Base-by-base conservation (phyloP, 352 stramenopile species). In the Globisporangium mamillatum region DNA sequence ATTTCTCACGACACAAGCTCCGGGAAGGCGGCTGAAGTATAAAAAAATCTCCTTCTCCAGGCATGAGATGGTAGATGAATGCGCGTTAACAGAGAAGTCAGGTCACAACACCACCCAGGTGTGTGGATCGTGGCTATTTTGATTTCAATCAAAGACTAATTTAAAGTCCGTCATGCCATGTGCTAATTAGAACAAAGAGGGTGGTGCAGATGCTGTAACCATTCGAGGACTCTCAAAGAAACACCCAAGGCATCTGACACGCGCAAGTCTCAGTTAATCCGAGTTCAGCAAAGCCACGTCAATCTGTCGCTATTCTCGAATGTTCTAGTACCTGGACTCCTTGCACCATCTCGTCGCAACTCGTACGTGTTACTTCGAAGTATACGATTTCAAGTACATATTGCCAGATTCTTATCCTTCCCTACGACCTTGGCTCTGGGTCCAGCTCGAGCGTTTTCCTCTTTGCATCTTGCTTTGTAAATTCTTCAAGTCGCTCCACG, bases 401-500 rank as follows among this genome's bases (percentile, higher is more conserved):
- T 0, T 32, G 4, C 29, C 29, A 32, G 3, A 8, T 32, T 32
- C 29, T 32, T 32, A 32, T 32, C 3, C 29, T 32, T 32, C 29
- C 29, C 4, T 32, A 32, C 4, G 29, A 32, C 29, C 29, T 32
- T 32, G 56, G 32, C 29, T 62, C 32, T 1, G 56, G 16, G n/a
- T 62, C 32, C 8, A 32, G 56, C 32, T 62, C 32, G 10, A 50
- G 32, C 32, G 4, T 22, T 50, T 16, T 22, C 56, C 7, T 16
- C n/a, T 9, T 4, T 10, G 8, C 18, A 20, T 64, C 38, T 34
- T 56, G 60, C 20, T 65, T 65, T 16, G 60, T 14, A 14, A 41
- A 65, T 22, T 68, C 54, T 2, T 68, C 52, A 6, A 68, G 63
- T 0, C 38, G 52, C 52, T 62, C 52, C 7, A 62, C 63, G 6